Conservation (phyloP, 2,329 filamentous ascomycete species). For the Pseudodiploospora longispora region DNA sequence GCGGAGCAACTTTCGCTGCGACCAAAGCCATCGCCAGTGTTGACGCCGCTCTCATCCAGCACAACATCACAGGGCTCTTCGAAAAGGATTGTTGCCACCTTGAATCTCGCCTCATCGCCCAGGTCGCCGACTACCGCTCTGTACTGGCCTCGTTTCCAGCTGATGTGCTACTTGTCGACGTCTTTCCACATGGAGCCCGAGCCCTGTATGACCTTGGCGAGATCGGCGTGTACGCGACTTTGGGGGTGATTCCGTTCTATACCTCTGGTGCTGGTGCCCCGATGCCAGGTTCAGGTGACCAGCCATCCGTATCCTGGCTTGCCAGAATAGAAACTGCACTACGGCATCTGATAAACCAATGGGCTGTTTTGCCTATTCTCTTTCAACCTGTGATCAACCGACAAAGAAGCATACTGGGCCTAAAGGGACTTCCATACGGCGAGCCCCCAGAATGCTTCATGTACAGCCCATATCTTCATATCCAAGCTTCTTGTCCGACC, state of each 20-base stretch:
- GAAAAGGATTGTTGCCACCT: constrained; percentile 19
- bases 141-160: constrained; percentile 20
- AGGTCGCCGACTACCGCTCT: constrained; percentile 27
- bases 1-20: constrained; percentile 25
- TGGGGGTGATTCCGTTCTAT: constrained; percentile 32
- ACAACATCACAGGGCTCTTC: constrained; percentile 22
- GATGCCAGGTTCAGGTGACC: constrained; percentile 22
- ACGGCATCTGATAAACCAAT: constrained; percentile 18
- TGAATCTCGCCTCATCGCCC: constrained; percentile 22
- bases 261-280: constrained; percentile 21
- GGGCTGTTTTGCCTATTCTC: constrained; percentile 18
- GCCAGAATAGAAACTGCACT: constrained; percentile 20
- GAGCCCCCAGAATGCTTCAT: constrained; percentile 23
- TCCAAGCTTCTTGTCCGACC: constrained; percentile 26
- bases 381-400: constrained; percentile 22
- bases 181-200: constrained; percentile 28
- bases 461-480: constrained; percentile 30
- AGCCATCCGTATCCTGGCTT: constrained; percentile 19
- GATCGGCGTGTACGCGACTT: constrained; percentile 26
- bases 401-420: constrained; percentile 20
- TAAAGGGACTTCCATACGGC: constrained; percentile 19
- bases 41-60: constrained; percentile 20
- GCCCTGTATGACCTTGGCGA: constrained; percentile 27
- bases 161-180: constrained; percentile 29
- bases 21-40: constrained; percentile 22